Evolutionary conservation across 495 filamentous ascomycete genomes (phyloP), one percentile per base, ranked within the genome.

Genomic region (Penicillium psychrofluorescens): DNA sequence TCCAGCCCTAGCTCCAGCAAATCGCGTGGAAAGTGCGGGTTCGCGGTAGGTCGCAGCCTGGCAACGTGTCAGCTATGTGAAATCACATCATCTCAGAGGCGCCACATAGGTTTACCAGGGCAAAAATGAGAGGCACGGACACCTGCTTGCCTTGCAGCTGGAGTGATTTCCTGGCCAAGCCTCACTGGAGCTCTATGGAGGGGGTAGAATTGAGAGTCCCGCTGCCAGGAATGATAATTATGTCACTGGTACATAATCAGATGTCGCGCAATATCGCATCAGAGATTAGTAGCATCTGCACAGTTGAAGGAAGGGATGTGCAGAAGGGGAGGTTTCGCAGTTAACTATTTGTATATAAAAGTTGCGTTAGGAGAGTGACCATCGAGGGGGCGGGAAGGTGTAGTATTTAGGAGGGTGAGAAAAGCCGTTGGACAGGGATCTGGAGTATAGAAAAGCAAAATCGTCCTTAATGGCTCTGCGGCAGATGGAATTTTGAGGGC

Each of bases 21-120:
- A 22, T 27, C 36, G 28, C 16, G 29, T 38, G 38, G 32, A 16
- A 27, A 29, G 38, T 35, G 43, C 12, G 29, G 43, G 34, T 45
- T 37, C 31, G 38, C 38, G 42, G 43, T 45, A 37, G 32, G 46
- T 36, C 48, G 49, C 50, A 38, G 38, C 56, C 54, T 56, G 42
- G 54, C 54, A 57, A 60, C 54, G 35, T n/a, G 44, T 60, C 54
- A 60, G 48, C 44, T 60, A 60, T 57, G 54, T 55, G 50, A 51
- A 11, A 41, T 43, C 36, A 31, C 44, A 48, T 43, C 34, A 34
- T 34, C 32, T 12, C 32, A 10, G 32, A 34, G n/a, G 32, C 2
- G 32, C 32, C 32, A 34, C 7, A 34, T 34, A 7, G n/a, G 7
- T 12, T 34, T 34, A 22, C 4, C 22, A 22, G 22, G 22, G 6